Base-by-base conservation (phyloP, 2,329 filamentous ascomycete species). In the Monilinia aucupariae region DNA sequence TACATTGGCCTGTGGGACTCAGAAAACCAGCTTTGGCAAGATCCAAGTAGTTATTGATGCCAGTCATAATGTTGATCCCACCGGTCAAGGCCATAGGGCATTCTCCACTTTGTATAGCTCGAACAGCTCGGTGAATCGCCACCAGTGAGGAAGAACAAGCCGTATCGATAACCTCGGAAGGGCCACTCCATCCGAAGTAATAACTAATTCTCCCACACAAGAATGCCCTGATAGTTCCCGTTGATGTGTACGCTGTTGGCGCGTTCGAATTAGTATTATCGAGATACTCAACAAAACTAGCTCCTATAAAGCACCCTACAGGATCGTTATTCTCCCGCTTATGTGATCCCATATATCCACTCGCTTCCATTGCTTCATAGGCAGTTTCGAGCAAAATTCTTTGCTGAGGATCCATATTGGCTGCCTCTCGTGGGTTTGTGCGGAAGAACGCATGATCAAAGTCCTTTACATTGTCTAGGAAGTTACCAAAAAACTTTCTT, bases 121-220 rank as follows among this genome's bases (percentile, higher is more conserved):
- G 64, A 34, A 64, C 59, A 2, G 69, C 72, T n/a, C 67, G 64
- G 51, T 76, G 71, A 2, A 76, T 64, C 9, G 74, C 76, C 1
- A 75, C 71, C 1, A 76, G 52, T 39, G 71, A 74, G 6, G 72
- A 72, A 0, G 74, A 75, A 58, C 76, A 78, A 1, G 75, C 76
- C 4, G 76, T 77, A 52, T 78, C 76, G 17, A 43, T 43, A 2
- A 72, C 74, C 37, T 75, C 67, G 61, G 73, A 76, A 0, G 75
- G 72, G 0, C 76, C 76, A 8, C 66, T 67, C 47, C 76, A 65
- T 56, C 78, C 71, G 61, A 76, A 79, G 62, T 71, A 76, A 72
- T 74, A 78, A 55, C 74, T 77, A 9, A 80, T 67, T 1, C 77
- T 72, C 59, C 79, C 79, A 0, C 76, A 66, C 4, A 76, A 34